Evolutionary conservation across 768 basidiomycete species (phyloP), one percentile per base, ranked within the genome.

Genomic region (Xanthoconium stramineum): DNA sequence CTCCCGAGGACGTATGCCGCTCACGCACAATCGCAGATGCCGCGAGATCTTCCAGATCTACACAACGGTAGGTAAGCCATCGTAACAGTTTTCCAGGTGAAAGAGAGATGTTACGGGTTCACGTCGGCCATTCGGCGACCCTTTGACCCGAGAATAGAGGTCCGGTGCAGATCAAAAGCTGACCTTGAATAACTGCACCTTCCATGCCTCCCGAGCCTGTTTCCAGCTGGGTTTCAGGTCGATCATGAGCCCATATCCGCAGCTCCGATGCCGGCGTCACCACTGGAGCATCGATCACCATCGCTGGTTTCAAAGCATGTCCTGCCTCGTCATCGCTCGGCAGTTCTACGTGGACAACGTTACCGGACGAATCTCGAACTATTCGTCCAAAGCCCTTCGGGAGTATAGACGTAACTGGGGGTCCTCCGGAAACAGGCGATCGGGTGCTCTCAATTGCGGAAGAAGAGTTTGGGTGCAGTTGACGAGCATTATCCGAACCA

Each of bases 371-470:
- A 69, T 95, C 94, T 46, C 93, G 80, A 49, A 93, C 70, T 62
- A 98, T 94, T 66, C 84, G 81, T 32, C 93, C 94, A 67, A 83
- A 87, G 2, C 89, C 89, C 62, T 77, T 82, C 13, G 82, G 83
- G 47, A 83, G 74, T 7, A 39, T 56, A 15, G 67, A 59, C 29
- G 68, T 55, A 52, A 64, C 60, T 35, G 68, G 43, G 35, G 67
- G 53, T 46, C 24, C 19, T n/a, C 53, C 47, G 9, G 69, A 43
- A 40, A 37, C 29, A 33, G 52, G 35, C 8, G 55, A 12, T 32
- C 8, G 46, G 9, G 36, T 6, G 24, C 33, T 17, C 19, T 52
- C 50, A 9, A 6, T 24, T 6, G 15, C 15, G 12, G 36, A 33
- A 2, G 38, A 42, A 36, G 32, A 13, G 15, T 36, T 53, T n/a